Conservation (phyloP, 306 rosid species). For the Purshia tridentata region DNA sequence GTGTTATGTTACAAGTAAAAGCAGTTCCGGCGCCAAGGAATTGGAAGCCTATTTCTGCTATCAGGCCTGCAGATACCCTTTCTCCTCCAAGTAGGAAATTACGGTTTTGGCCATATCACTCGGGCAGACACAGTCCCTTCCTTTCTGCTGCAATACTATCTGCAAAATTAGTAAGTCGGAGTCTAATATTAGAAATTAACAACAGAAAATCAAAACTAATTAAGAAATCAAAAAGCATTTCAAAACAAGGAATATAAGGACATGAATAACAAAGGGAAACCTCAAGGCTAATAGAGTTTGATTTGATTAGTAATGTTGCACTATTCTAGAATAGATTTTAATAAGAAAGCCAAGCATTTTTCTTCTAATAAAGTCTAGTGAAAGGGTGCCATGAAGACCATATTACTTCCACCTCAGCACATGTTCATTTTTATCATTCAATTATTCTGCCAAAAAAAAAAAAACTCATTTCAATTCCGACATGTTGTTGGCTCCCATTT, state of each 20-base stretch:
- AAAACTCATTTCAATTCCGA: too few species aligned
- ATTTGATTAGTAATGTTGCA: neutral
- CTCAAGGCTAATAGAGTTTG: neutral
- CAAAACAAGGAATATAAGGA: neutral
- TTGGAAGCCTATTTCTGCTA: slow-evolving; percentile 23
- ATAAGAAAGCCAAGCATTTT: neutral
- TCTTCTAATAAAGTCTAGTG: too few species aligned
- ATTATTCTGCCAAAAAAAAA: too few species aligned
- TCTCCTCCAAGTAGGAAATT: slow-evolving; percentile 73
- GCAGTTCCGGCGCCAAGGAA: slow-evolving; percentile 24
- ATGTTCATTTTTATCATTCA: too few species aligned
- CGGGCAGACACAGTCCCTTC: slow-evolving; percentile 47
- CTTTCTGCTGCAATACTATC: slow-evolving; percentile 72
- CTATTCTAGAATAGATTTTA: neutral
- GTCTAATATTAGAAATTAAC: slow-evolving; percentile 12
- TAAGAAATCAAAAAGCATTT: neutral
- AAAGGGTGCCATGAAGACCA: too few species aligned
- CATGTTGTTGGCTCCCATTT: too few species aligned
- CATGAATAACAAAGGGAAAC: neutral
- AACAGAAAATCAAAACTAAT: neutral
- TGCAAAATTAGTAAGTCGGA: slow-evolving; percentile 31
- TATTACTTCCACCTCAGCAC: too few species aligned
- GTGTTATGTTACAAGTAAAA: slow-evolving; percentile 22
- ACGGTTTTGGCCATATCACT: slow-evolving; percentile 62
- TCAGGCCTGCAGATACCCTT: slow-evolving; percentile 64